A percentile compares a stretch with the other conserved stretches of the same genome.
These are phyloP conservation scores for Penicillium tannophilum DNA, from an alignment of 495 filamentous ascomycete genomes.

Conservation along the genomic window DNA sequence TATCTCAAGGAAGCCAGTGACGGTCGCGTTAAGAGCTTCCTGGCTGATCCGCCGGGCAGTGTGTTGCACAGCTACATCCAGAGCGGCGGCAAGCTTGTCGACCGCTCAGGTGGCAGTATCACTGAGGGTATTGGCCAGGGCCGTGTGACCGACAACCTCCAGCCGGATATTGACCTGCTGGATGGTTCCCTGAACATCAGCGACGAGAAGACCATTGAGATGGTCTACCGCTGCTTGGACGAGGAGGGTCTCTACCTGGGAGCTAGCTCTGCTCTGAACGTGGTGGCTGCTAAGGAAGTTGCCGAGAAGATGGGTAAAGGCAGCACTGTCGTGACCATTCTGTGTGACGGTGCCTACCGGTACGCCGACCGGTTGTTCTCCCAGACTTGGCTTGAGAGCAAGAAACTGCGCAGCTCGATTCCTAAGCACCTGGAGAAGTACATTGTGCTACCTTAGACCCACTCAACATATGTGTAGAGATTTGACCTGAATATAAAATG, in stretches of 20 bases:
- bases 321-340: conserved; percentile 87
- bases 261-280: conserved; percentile 89
- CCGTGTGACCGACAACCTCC: conserved; percentile 90
- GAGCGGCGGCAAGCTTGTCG: conserved; percentile 77
- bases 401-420: conserved; percentile 80
- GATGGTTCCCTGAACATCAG: conserved; percentile 85
- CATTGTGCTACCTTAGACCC: conserved; percentile 75
- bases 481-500: conserved; percentile 21
- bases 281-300: conserved; percentile 92
- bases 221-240: conserved; percentile 97
- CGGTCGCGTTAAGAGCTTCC: conserved; percentile 81
- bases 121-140: conserved; percentile 98
- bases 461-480: conserved; percentile 7
- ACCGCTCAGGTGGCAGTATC: conserved; percentile 85
- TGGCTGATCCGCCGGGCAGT: conserved; percentile 91
- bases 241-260: conserved; percentile 97
- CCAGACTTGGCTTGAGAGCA: conserved; percentile 81
- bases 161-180: conserved; percentile 78
- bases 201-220: conserved; percentile 94
- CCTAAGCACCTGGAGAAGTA: conserved; percentile 88
- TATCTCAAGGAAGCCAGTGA: conserved; percentile 84
- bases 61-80: conserved; percentile 91
- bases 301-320: conserved; percentile 88
- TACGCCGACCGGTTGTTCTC: conserved; percentile 95
- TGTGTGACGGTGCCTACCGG: conserved; percentile 94